phyloP scores from a whole-genome alignment of 257 asterid species.

The Asclepias syriaca region DNA sequence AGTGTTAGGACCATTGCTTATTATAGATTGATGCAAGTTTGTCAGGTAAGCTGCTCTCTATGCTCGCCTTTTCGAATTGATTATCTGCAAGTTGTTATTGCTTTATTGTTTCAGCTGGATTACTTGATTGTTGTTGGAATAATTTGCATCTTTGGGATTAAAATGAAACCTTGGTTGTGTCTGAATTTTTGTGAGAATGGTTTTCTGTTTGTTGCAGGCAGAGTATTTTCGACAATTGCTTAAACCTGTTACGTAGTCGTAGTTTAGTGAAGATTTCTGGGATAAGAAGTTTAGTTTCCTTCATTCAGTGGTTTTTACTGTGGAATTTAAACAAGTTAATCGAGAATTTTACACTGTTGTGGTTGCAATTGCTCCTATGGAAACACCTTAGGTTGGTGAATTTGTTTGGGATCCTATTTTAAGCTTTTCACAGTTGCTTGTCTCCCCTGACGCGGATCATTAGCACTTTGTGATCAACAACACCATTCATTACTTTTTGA shows the following conservation, averaged over 20 bases:
- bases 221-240: conserved; percentile 94
- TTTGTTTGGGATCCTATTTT: not conserved
- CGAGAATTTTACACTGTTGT: conserved; percentile 11
- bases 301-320: conserved; percentile 4
- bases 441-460: conserved; percentile 5
- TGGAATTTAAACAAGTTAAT: conserved; percentile 10
- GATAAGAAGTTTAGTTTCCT: conserved; percentile 11
- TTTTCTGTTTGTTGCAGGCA: conserved; percentile 48
- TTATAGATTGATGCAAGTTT: conserved; percentile 82
- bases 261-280: conserved; percentile 14
- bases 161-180: not conserved
- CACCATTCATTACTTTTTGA: conserved; percentile 23
- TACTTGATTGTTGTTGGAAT: not conserved
- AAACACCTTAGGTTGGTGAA: conserved; percentile 25
- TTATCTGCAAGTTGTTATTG: not conserved
- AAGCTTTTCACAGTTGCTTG: not conserved
- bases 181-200: not conserved
- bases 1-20: conserved; percentile 64
- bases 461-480: conserved; percentile 10
- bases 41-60: conserved; percentile 50
- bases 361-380: conserved; percentile 24
- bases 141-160: not conserved
- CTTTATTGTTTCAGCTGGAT: not conserved
- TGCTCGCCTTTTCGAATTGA: not conserved
- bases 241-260: conserved; percentile 83